Base-by-base conservation (phyloP, 208 protist species). In the Leishmania arabica region DNA sequence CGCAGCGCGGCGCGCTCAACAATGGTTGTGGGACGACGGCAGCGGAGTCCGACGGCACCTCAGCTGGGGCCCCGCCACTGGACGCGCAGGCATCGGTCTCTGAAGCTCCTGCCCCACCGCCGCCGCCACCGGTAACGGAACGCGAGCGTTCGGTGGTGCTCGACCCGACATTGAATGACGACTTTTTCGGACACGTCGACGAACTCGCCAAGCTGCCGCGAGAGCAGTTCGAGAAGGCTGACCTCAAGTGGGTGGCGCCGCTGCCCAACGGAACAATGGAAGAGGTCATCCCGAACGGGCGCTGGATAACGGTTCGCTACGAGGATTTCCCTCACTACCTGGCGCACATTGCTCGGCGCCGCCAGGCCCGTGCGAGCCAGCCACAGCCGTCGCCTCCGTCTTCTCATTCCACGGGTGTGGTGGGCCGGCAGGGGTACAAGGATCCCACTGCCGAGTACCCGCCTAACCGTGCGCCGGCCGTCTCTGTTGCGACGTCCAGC, bases 251-350 rank as follows among this genome's bases (percentile, higher is more conserved):
- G 93, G 88, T 93, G 6, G 90, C 83, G 13, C 90, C 91, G 15
- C 58, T 83, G 5, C 84, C 84, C n/a, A 83, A 89, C 78, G 91
- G 93, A 27, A 75, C 78, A 9, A 76, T 96, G 17, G 86, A 90
- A 69, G 93, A 96, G 47, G 81, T 96, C 27, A 84, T 96, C 77
- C 88, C 92, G 3, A 89, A 91, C 65, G 93, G 93, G 54, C 79
- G 86, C 34, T 47, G 40, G 19, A 85, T 84, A 31, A 85, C 77
- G 9, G 91, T 96, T 19, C 51, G 75, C 6, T 91, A 89, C 82
- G 86, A 93, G 13, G 85, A 93, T 60, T 86, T 92, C 19, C 87
- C 91, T 2, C 84, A 84, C 60, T 96, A 94, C 77, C 73, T 91
- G 27, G 80, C 84, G 6, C 73, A 78, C 6, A 70, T 93, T 8